These are phyloP conservation scores for Lasiosphaeria ovina DNA, from an alignment of 495 filamentous ascomycete species.

Conservation along the genomic window DNA sequence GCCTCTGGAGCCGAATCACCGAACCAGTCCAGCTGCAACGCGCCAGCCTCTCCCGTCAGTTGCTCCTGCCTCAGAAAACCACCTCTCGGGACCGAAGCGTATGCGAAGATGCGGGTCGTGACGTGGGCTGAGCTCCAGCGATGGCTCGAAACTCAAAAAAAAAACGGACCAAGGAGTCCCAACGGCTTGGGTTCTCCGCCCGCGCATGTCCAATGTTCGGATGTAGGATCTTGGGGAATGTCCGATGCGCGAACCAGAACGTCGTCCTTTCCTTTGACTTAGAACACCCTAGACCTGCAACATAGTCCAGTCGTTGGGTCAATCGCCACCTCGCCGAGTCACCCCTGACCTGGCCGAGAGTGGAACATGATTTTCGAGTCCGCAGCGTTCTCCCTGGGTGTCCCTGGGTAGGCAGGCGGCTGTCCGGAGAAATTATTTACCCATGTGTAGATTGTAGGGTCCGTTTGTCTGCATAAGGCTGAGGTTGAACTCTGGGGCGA, in stretches of 20 bases:
- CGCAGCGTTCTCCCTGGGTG: too few relatives aligned
- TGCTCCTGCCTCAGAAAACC: neutral
- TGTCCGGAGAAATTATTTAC: neutral
- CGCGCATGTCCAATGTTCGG: neutral
- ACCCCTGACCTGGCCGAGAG: neutral
- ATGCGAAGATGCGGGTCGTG: neutral
- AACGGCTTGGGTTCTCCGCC: neutral
- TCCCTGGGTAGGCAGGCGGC: too few relatives aligned
- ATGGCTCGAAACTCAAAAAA: neutral
- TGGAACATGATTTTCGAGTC: neutral
- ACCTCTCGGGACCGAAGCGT: conserved; percentile 10
- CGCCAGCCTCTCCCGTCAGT: too few relatives aligned
- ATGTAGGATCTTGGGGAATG: conserved; percentile 28
- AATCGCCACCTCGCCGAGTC: too few relatives aligned
- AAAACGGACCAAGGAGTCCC: neutral
- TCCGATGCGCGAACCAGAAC: conserved; percentile 24
- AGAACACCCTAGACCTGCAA: neutral
- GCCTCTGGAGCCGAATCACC: too few relatives aligned
- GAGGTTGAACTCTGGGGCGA: too few relatives aligned
- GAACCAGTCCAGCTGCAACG: too few relatives aligned
- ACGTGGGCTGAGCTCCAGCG: too few relatives aligned
- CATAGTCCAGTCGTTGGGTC: neutral
- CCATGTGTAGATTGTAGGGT: too few relatives aligned
- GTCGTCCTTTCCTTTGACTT: neutral
- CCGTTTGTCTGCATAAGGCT: too few relatives aligned